phyloP scores from a whole-genome alignment of 2,329 filamentous ascomycete genomes.

The Decorospora gaudefroyi region DNA sequence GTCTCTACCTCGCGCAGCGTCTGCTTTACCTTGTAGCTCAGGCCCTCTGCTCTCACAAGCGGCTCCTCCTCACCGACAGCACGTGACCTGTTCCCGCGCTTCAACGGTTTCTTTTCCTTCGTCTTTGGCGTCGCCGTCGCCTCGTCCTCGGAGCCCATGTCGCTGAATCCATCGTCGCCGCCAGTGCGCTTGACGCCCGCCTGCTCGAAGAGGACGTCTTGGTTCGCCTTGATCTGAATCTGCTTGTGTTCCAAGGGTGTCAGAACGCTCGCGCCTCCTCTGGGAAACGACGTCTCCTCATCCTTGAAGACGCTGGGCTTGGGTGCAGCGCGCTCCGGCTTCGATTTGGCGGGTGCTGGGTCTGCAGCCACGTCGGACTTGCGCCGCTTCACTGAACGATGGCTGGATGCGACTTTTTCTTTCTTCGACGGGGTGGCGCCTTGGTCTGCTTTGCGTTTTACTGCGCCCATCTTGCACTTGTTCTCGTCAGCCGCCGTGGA shows the following conservation, averaged over 20 bases:
- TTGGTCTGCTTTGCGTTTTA: conserved; percentile 54
- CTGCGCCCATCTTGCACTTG: conserved; percentile 48
- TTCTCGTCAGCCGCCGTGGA: conserved; percentile 4
- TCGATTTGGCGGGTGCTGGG: conserved; percentile 36
- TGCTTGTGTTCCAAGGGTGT: conserved; percentile 96
- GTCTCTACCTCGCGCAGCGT: neutral
- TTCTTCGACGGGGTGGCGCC: conserved; percentile 38
- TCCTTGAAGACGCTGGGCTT: conserved; percentile 61
- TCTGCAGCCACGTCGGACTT: conserved; percentile 43
- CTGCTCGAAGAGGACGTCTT: conserved; percentile 89
- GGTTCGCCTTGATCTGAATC: conserved; percentile 89
- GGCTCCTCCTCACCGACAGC: conserved; percentile 51
- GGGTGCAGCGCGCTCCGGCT: conserved; percentile 39
- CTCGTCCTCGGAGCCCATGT: conserved; percentile 49
- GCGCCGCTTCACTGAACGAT: conserved; percentile 46
- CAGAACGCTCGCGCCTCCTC: conserved; percentile 86
- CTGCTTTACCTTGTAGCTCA: conserved; percentile 81
- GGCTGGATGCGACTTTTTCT: conserved; percentile 32
- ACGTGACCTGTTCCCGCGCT: conserved; percentile 49
- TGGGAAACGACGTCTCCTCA: conserved; percentile 88
- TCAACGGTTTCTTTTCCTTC: conserved; percentile 58
- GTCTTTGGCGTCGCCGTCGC: conserved; percentile 52
- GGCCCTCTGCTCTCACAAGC: conserved; percentile 74
- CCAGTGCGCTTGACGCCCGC: conserved; percentile 62
- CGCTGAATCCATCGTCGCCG: conserved; percentile 52